Base-by-base conservation (phyloP, 2,329 filamentous ascomycete genomes). In the Periglandula ipomoeae region DNA sequence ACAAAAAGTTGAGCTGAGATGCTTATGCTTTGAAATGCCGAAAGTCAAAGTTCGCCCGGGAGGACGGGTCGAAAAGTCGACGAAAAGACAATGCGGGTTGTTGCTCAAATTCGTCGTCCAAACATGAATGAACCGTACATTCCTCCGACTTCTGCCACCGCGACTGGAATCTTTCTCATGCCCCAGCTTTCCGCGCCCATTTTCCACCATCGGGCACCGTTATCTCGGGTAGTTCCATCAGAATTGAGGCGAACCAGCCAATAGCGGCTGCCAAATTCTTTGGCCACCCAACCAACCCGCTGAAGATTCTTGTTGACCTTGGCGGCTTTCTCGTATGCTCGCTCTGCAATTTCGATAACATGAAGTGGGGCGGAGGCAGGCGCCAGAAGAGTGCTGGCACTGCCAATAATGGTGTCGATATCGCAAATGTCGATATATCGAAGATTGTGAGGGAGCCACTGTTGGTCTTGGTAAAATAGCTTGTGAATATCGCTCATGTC, bases 161-260 rank as follows among this genome's bases (percentile, higher is more conserved):
- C 89, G 56, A 97, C 84, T n/a, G 91, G 94, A 38, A 97, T 77
- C 70, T 97, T 93, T 53, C 85, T 77, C 81, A 89, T 89, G 34
- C 87, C 87, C 87, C 87, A 91, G 69, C 82, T 87, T 57, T 81
- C 79, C 44, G 87, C 87, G 27, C 87, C 87, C 84, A 89, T 85
- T 71, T 93, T 93, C 87, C 87, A 93, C 58, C 71, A 69, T 56
- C 82, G 76, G 60, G 85, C 80, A 48, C 69, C 63, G 48, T 65
- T 62, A 53, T 70, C 69, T 42, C 59, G 55, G 40, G 57, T 61
- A 32, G 58, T 55, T 44, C 58, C 65, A 32, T 67, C 59, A 11
- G 60, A 58, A 50, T 72, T 67, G 55, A 70, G 57, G 53, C 82
- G 69, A 65, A 89, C 85, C 64, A 90, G 62, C 84, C 85, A 77